A percentile compares a stretch with the other conserved stretches of the same genome.
These are phyloP conservation scores for Neofusicoccum laricinum DNA, from an alignment of 2,329 filamentous ascomycete genomes.

Conservation along the genomic window DNA sequence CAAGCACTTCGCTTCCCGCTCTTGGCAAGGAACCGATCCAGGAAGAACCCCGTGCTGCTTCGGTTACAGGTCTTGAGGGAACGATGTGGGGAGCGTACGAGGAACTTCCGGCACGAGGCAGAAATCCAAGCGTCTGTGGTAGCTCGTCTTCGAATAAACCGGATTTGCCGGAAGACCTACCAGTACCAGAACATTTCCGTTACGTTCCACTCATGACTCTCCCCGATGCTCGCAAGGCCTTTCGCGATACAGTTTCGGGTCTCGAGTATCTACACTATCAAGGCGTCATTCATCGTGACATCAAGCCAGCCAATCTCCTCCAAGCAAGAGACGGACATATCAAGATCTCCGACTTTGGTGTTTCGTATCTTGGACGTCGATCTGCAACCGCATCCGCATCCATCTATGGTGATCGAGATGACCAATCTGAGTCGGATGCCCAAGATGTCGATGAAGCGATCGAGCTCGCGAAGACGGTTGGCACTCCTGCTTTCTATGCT, in stretches of 20 bases:
- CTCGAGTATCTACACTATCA: constrained; percentile 76
- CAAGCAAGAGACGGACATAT: constrained; percentile 81
- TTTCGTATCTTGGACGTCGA: constrained; percentile 91
- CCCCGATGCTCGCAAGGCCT: constrained; percentile 75
- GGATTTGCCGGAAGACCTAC: constrained; percentile 57
- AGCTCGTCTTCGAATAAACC: constrained; percentile 60
- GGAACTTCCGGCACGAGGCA: constrained; percentile 55
- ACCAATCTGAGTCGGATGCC: constrained; percentile 76
- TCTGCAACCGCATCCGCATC: constrained; percentile 71
- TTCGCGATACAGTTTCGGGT: constrained; percentile 88
- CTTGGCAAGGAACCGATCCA: constrained; percentile 6
- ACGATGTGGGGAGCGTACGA: constrained; percentile 76
- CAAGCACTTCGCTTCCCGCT: constrained; percentile 11
- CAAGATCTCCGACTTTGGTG: constrained; percentile 98
- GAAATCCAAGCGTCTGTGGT: constrained; percentile 77
- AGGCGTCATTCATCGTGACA: constrained; percentile 51
- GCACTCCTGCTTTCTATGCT: constrained; percentile 95
- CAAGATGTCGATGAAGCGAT: constrained; percentile 87
- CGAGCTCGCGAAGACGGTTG: constrained; percentile 92
- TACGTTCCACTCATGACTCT: constrained; percentile 93
- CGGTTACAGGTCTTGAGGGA: constrained; percentile 63
- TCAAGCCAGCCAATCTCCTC: constrained; percentile 74
- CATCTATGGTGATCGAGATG: constrained; percentile 48
- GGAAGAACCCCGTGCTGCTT: constrained; percentile 11
- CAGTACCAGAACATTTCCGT: constrained; percentile 81